A percentile compares a stretch with the other conserved stretches of the same genome.
phyloP scores from a whole-genome alignment of 164 flowering plant genomes.

The Cinnamomum chago region DNA sequence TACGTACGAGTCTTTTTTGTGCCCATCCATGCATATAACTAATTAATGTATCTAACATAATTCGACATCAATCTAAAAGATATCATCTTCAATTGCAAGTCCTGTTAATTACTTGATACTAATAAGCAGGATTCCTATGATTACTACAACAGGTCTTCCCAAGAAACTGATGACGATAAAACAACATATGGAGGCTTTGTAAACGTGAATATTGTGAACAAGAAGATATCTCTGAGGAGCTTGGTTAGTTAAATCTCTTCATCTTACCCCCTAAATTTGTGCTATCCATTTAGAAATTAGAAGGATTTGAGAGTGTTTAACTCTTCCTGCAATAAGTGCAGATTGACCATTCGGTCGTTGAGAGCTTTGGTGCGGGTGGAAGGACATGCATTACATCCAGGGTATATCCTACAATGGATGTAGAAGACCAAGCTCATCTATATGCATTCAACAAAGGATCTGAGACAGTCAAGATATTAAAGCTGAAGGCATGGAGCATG shows the following conservation, averaged over 20 bases:
- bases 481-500: constrained; percentile 47
- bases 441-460: constrained; percentile 42
- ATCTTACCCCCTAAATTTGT: too few species aligned
- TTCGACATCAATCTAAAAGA: background rate
- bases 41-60: background rate
- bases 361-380: constrained; percentile 51
- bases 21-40: too few species aligned
- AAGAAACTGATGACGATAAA: constrained; percentile 27
- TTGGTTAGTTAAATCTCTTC: constrained; percentile 33
- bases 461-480: constrained; percentile 22
- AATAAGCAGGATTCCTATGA: background rate
- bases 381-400: constrained; percentile 45
- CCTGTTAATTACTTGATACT: background rate
- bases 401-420: constrained; percentile 43
- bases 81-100: too few species aligned
- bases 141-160: constrained; percentile 39
- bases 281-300: too few species aligned
- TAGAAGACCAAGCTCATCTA: constrained; percentile 24
- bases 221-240: constrained; percentile 37
- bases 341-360: constrained; percentile 11
- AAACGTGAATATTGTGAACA: constrained; percentile 27
- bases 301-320: background rate
- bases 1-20: too few species aligned
- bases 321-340: background rate
- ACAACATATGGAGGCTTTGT: constrained; percentile 49